Evolutionary conservation across 176 grass and related monocot genomes (phyloP).

Genomic region (Zizania latifolia): DNA sequence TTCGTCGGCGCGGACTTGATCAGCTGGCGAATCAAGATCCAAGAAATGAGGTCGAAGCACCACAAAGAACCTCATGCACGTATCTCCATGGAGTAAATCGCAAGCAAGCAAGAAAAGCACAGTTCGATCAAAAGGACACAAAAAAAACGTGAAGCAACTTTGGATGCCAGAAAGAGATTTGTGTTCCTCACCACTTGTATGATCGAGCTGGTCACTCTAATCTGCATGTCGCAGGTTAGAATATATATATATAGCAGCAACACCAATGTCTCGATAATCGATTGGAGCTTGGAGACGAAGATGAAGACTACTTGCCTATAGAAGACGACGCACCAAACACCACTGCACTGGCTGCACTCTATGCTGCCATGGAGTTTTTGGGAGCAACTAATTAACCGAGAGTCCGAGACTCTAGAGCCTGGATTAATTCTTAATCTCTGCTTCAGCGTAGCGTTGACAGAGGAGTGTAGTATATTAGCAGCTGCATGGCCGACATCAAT

Average conservation of each 20-base stretch:
- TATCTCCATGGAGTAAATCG: background rate
- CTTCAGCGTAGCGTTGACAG: background rate
- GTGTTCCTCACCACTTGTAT: background rate
- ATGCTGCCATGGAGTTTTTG: background rate
- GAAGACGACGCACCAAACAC: background rate
- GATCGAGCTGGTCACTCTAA: background rate
- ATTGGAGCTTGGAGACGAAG: background rate
- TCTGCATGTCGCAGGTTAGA: background rate
- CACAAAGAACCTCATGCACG: background rate
- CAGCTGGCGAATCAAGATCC: constrained; percentile 3
- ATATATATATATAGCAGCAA: background rate
- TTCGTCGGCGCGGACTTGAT: constrained; percentile 10
- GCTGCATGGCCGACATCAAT: background rate
- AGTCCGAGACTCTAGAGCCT: background rate
- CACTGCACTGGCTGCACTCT: background rate
- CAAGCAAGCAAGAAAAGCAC: background rate
- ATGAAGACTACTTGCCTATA: background rate
- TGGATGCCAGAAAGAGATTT: background rate
- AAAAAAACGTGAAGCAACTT: background rate
- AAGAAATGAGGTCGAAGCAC: background rate
- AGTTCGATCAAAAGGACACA: background rate
- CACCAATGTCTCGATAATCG: background rate
- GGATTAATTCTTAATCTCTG: background rate
- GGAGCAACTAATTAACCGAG: background rate
- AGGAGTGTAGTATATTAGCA: background rate